These are phyloP conservation scores for Yamadazyma mexicana DNA, from an alignment of 1,139 yeast species.

Conservation along the genomic window DNA sequence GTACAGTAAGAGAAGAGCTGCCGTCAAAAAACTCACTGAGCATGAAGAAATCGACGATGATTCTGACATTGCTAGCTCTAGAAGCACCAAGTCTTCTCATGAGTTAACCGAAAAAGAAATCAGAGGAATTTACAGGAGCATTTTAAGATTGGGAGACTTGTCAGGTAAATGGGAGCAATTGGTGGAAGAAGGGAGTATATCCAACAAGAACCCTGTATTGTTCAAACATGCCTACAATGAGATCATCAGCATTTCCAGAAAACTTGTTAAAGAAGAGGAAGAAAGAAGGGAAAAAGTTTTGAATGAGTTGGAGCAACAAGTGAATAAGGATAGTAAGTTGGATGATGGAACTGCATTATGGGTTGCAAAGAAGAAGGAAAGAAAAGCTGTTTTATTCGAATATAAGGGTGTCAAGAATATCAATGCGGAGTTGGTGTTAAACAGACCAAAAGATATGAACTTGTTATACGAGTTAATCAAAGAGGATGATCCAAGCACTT, in stretches of 20 bases:
- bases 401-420: constrained; percentile 85
- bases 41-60: constrained; percentile 29
- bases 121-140: constrained; percentile 81
- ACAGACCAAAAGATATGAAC: constrained; percentile 81
- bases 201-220: constrained; percentile 82
- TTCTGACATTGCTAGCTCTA: constrained; percentile 10
- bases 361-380: constrained; percentile 70
- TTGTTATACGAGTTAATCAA: constrained; percentile 62
- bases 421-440: constrained; percentile 84
- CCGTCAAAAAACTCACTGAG: constrained; percentile 57
- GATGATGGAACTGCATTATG: constrained; percentile 47
- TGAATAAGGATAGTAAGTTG: constrained; percentile 35
- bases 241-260: constrained; percentile 60
- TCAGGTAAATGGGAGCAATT: constrained; percentile 82
- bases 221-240: constrained; percentile 77
- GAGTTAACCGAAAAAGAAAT: constrained; percentile 82
- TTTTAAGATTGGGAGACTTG: constrained; percentile 80
- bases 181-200: constrained; percentile 85
- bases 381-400: constrained; percentile 85
- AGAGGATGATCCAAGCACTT: constrained; percentile 53
- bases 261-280: constrained; percentile 67
- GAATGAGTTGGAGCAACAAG: constrained; percentile 62
- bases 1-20: constrained; percentile 79
- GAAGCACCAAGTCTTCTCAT: constrained; percentile 42
- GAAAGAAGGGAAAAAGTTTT: constrained; percentile 55